Evolutionary conservation across 2,329 filamentous ascomycete genomes (phyloP), one percentile per base, ranked within the genome.

Genomic region (Septoria linicola): DNA sequence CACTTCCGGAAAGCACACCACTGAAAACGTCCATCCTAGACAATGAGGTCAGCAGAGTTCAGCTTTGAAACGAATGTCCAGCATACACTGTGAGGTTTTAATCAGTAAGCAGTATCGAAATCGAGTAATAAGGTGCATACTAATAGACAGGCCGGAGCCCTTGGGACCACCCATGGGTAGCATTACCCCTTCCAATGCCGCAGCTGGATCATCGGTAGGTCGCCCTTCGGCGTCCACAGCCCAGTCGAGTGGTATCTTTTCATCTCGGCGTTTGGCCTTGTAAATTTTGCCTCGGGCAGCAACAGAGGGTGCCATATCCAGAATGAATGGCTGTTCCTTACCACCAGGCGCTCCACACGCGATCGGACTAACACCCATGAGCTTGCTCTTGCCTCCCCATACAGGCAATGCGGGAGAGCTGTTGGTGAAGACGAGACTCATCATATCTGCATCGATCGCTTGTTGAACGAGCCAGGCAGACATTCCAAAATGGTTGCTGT

Each of bases 401-500:
- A 80, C 82, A 1, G 87, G 85, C 49, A 90, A 70, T 1, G 86
- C 87, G 0, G 87, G 86, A 21, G 82, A 87, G 30, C 69, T 77
- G 25, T 83, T 85, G 46, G 77, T 81, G 51, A 79, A 81, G 40
- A 82, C 81, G 1, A 79, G 69, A n/a, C 80, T 83, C 68, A 84
- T 83, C 66, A 80, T 81, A 3, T 72, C 74, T 1, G 80, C 83
- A 51, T 92, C 85, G 11, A 91, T 69, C 0, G 87, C 88, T 68
- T 89, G 83, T 66, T 88, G 84, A 8, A 90, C 87, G 0, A 90
- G 66, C 85, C 87, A 92, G 0, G 88, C 88, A 3, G 80, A 80
- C 88, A 93, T 93, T 47, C 88, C 88, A 62, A 88, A 91, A 68
- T 92, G 87, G 62, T 92, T 92, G 34, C 83, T 87, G 69, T 86